Conservation (phyloP, 1,284 basidiomycete species). For the Ceratobasidium sp. region DNA sequence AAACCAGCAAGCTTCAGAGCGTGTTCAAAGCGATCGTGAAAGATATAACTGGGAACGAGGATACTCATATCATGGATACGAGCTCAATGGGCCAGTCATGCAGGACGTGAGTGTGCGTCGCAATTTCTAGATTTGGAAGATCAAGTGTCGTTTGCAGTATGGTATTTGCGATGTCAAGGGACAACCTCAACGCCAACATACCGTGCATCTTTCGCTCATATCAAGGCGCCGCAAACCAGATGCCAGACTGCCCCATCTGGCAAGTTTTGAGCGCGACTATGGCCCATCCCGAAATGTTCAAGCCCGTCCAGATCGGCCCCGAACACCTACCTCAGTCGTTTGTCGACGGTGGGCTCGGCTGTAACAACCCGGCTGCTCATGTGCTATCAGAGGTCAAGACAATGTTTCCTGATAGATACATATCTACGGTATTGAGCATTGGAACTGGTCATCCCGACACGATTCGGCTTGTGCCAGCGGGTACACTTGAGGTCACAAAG, state of each 20-base stretch:
- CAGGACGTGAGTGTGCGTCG: conserved; percentile 7
- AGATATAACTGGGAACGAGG: background rate
- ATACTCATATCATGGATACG: background rate
- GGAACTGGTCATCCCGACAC: background rate
- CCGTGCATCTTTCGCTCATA: conserved; percentile 16
- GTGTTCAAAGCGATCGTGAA: background rate
- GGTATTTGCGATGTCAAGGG: conserved; percentile 6
- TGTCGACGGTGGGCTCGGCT: background rate
- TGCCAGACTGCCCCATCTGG: conserved; percentile 7
- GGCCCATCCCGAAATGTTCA: conserved; percentile 22
- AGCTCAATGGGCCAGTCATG: background rate
- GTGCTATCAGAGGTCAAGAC: background rate
- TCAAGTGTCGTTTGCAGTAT: background rate
- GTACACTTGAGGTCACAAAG: background rate
- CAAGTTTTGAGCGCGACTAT: conserved; percentile 6
- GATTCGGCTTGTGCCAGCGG: background rate
- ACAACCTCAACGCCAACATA: conserved; percentile 8
- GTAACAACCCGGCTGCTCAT: conserved; percentile 1
- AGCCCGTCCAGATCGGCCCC: background rate
- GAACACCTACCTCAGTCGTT: background rate
- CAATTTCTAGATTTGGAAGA: background rate
- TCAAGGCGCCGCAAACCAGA: background rate
- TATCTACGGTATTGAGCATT: background rate
- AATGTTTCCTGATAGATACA: background rate
- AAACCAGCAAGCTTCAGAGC: background rate